These are phyloP conservation scores for Yamadazyma kitorensis DNA, from an alignment of 805 yeast genomes.

Conservation along the genomic window DNA sequence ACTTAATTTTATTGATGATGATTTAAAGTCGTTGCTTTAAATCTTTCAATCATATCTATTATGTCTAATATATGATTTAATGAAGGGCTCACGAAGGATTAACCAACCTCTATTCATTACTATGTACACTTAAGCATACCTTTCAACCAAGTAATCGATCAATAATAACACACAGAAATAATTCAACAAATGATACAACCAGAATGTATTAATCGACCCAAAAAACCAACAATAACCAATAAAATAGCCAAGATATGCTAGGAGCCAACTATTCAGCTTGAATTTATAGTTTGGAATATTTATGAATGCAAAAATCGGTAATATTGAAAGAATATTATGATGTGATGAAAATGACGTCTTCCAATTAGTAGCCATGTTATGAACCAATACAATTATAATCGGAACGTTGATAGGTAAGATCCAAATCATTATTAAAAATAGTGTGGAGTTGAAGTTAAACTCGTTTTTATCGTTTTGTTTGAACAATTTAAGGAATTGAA, in stretches of 20 bases:
- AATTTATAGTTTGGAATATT: slow-evolving; percentile 4
- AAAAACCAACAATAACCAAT: slow-evolving; percentile 62
- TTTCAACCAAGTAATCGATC: no score
- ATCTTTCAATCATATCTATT: no score
- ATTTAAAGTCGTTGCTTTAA: slow-evolving; percentile 1
- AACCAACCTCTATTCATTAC: no score
- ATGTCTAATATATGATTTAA: no score
- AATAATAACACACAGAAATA: slow-evolving; percentile 55
- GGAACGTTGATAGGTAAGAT: slow-evolving; percentile 78
- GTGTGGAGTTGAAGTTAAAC: slow-evolving; percentile 59
- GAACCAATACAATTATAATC: slow-evolving; percentile 74
- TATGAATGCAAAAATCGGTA: slow-evolving; percentile 54
- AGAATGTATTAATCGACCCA: slow-evolving; percentile 80
- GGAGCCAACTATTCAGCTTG: slow-evolving; percentile 3
- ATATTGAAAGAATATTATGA: slow-evolving; percentile 74
- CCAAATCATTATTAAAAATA: slow-evolving; percentile 71
- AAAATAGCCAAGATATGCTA: slow-evolving; percentile 19
- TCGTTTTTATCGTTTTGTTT: slow-evolving; percentile 27
- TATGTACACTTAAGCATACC: no score
- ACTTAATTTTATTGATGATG: neutral
- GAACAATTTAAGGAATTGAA: slow-evolving; percentile 56
- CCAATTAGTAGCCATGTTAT: slow-evolving; percentile 76
- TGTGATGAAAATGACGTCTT: slow-evolving; percentile 82
- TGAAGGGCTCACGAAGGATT: no score
- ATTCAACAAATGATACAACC: slow-evolving; percentile 78